Evolutionary conservation across 2,329 filamentous ascomycete genomes (phyloP).

Genomic region (Aspergillus intermedius): DNA sequence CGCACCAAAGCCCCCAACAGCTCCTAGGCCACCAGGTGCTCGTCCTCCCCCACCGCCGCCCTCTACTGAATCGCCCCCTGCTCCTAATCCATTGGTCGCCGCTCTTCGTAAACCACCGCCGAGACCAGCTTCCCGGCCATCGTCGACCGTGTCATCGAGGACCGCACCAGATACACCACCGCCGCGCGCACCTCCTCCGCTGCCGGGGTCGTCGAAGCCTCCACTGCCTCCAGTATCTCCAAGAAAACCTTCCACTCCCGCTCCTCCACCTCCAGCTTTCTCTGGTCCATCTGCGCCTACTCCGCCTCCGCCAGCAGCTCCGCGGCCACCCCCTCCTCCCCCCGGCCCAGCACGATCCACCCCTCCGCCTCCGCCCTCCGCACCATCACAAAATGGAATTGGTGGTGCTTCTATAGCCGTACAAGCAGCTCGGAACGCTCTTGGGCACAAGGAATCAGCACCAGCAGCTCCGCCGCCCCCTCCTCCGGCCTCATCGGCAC

Average conservation of each 20-base stretch:
- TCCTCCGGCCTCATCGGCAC: constrained; percentile 25
- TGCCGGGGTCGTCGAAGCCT: constrained; percentile 36
- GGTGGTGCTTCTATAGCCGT: constrained; percentile 48
- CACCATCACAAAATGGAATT: constrained; percentile 31
- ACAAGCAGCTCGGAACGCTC: constrained; percentile 54
- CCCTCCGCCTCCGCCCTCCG: constrained; percentile 39
- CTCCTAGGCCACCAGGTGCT: constrained; percentile 52
- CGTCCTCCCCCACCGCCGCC: constrained; percentile 42
- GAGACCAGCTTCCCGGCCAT: constrained; percentile 49
- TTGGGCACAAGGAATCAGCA: constrained; percentile 40
- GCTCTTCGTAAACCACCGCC: constrained; percentile 55
- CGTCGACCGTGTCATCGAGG: constrained; percentile 52
- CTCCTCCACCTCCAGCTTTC: constrained; percentile 37
- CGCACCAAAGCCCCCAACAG: constrained; percentile 46
- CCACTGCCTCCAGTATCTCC: constrained; percentile 52
- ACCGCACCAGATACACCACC: constrained; percentile 32
- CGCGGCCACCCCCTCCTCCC: constrained; percentile 38
- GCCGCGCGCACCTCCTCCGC: constrained; percentile 64
- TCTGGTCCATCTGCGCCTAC: constrained; percentile 39
- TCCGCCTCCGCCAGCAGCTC: constrained; percentile 36
- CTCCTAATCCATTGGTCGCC: constrained; percentile 47
- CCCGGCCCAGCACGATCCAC: constrained; percentile 38
- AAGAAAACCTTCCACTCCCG: constrained; percentile 51
- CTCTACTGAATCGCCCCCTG: constrained; percentile 42
- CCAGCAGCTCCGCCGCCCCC: constrained; percentile 40